Conservation (phyloP, 768 basidiomycete genomes). For the Boletus vermiculosoides region DNA sequence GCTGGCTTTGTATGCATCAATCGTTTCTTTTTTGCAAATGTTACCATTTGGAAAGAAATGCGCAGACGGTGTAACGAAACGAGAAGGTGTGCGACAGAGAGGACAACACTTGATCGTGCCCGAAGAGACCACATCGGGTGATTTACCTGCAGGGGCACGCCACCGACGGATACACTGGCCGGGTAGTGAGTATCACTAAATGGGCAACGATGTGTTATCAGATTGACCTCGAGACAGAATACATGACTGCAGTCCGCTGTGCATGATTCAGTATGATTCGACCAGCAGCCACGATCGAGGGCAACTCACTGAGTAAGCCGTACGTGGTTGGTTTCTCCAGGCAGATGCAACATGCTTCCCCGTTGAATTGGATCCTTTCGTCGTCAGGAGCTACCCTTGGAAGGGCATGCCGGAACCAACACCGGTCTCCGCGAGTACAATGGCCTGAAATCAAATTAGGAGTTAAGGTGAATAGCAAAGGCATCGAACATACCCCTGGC, state of each 20-base stretch:
- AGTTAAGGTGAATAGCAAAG: not conserved
- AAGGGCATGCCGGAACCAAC: slow-evolving; percentile 71
- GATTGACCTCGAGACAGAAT: slow-evolving; percentile 67
- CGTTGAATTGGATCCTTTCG: slow-evolving; percentile 32
- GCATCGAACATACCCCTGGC: slow-evolving; percentile 45
- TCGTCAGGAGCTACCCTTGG: slow-evolving; percentile 21
- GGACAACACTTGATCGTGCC: slow-evolving; percentile 75
- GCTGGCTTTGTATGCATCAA: slow-evolving; percentile 66
- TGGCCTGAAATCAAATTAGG: slow-evolving; percentile 46
- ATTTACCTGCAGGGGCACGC: slow-evolving; percentile 61
- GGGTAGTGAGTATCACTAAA: slow-evolving; percentile 6
- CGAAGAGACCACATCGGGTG: slow-evolving; percentile 49
- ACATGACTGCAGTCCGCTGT: slow-evolving; percentile 73
- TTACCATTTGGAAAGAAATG: slow-evolving; percentile 57
- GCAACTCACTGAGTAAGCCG: slow-evolving; percentile 60
- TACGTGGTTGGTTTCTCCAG: slow-evolving; percentile 69
- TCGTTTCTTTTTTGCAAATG: slow-evolving; percentile 48
- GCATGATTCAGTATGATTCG: slow-evolving; percentile 5
- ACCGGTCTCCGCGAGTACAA: slow-evolving; percentile 65
- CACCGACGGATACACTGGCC: slow-evolving; percentile 74
- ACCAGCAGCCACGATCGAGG: not conserved
- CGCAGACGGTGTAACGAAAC: slow-evolving; percentile 74
- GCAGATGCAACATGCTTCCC: slow-evolving; percentile 67
- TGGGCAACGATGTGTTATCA: not conserved
- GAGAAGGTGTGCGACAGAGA: slow-evolving; percentile 66